Base-by-base conservation (phyloP, 768 basidiomycete genomes). In the Zangia roseola region DNA sequence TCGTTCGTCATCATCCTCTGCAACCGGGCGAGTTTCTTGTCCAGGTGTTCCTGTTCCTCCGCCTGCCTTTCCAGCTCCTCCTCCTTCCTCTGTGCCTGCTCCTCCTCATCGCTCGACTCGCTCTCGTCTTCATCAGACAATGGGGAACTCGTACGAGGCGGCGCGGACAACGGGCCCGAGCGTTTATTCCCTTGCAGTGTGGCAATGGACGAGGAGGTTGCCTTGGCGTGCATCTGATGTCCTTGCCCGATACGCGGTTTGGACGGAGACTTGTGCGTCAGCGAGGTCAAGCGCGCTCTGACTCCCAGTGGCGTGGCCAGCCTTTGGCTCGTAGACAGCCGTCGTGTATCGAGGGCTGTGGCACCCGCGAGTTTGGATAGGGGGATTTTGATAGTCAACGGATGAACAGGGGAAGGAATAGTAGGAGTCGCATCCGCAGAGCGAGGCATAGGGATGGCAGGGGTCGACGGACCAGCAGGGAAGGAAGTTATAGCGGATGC, bases 1-100 rank as follows among this genome's bases (percentile, higher is more conserved):
- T 91, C 88, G 50, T 75, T 82, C 2, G 84, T 89, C 72, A 92
- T 85, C 75, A 85, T 81, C 44, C 63, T 75, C 60, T 88, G 80
- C 17, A 92, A 71, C 26, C 86, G 80, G 40, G 77, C 74, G 10
- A 92, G 73, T 61, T 88, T 91, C 52, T 75, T 77, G 43, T 82
- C 79, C 35, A 91, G 63, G 1, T 79, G 71, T 43, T 86, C 82
- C 54, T 84, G 82, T 51, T 87, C 82, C 61, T 91, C 88, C 24
- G 75, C 74, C 47, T 68, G 75, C 42, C 83, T 71, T 42, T 88
- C 85, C 4, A 78, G 79, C 58, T 91, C 87, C 54, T 90, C 88
- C 56, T 84, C 83, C 57, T 74, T 81, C 55, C 67, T 74, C 38
- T 75, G 73, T 26, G 62, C 71, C 35, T 74, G 68, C 7, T 78